Percentiles rank a stretch among this genome's conserved stretches.
Conservation (phyloP, 1,284 basidiomycete species). For the Cryptococcus sp. region DNA sequence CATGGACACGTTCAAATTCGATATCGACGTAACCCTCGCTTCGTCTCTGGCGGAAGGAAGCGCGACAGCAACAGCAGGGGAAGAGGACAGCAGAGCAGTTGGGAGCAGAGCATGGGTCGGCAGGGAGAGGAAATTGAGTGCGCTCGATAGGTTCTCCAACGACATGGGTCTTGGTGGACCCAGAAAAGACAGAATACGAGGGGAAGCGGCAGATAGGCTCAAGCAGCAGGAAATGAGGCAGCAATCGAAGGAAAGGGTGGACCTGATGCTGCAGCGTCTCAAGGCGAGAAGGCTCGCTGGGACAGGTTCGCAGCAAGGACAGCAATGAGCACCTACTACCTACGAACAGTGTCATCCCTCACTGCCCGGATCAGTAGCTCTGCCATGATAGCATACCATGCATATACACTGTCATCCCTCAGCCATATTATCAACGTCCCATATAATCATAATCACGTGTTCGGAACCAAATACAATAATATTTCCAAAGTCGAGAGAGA, state of each 20-base stretch:
- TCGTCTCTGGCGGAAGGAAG: neutral
- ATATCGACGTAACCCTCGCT: conserved; percentile 28
- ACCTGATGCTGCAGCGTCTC: conserved; percentile 51
- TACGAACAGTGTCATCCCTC: too few relatives aligned
- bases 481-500: too few relatives aligned
- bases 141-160: neutral
- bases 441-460: neutral
- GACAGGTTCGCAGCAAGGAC: neutral
- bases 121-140: conserved; percentile 8
- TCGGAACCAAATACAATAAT: neutral
- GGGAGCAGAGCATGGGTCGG: conserved; percentile 30
- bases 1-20: conserved; percentile 42
- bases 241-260: conserved; percentile 7
- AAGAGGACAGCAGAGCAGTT: neutral
- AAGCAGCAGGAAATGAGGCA: conserved; percentile 7
- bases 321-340: neutral
- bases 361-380: too few relatives aligned
- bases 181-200: conserved; percentile 13
- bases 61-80: neutral
- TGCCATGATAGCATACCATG: too few relatives aligned
- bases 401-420: too few relatives aligned
- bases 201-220: conserved; percentile 11
- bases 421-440: too few relatives aligned
- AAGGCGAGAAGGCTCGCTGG: conserved; percentile 35
- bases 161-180: conserved; percentile 16